Conservation (phyloP, 805 yeast species). For the Pichia sporocuriosa region DNA sequence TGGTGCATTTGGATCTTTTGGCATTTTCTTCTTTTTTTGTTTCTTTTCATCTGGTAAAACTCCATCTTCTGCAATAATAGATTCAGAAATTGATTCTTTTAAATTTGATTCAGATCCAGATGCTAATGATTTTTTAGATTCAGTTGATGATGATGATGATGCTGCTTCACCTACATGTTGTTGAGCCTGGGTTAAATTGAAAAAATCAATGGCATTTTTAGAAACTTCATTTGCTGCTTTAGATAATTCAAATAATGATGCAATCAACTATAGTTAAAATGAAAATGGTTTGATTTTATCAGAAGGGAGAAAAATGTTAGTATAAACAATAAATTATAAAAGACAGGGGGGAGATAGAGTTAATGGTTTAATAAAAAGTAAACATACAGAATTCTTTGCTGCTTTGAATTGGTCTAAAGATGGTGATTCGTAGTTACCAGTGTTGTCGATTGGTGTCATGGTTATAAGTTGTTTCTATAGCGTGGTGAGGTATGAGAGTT, state of each 20-base stretch:
- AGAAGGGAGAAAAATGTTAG: no score
- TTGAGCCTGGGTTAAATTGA: slow-evolving; percentile 49
- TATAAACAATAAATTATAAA: no score
- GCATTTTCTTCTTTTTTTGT: slow-evolving; percentile 44
- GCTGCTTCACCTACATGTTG: slow-evolving; percentile 4
- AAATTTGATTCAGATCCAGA: no score
- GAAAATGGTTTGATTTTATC: no score
- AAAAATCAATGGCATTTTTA: slow-evolving; percentile 68
- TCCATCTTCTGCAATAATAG: not conserved
- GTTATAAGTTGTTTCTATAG: no score
- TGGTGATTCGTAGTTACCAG: slow-evolving; percentile 1
- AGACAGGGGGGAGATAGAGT: no score
- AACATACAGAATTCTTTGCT: slow-evolving; percentile 19
- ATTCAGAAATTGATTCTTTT: not conserved
- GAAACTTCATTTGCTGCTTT: slow-evolving; percentile 87
- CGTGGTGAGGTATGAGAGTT: not conserved
- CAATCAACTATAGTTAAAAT: slow-evolving; percentile 50
- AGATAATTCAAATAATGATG: slow-evolving; percentile 74
- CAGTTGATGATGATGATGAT: slow-evolving; percentile 8
- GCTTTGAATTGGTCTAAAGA: slow-evolving; percentile 22
- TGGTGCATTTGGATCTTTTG: slow-evolving; percentile 87
- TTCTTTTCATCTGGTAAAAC: slow-evolving; percentile 26
- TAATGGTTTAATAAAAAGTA: no score
- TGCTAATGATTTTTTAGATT: not conserved
- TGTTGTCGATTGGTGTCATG: not conserved